Evolutionary conservation across 2,329 filamentous ascomycete genomes (phyloP), one percentile per base, ranked within the genome.

Genomic region (Scopulariopsis brevicaulis): DNA sequence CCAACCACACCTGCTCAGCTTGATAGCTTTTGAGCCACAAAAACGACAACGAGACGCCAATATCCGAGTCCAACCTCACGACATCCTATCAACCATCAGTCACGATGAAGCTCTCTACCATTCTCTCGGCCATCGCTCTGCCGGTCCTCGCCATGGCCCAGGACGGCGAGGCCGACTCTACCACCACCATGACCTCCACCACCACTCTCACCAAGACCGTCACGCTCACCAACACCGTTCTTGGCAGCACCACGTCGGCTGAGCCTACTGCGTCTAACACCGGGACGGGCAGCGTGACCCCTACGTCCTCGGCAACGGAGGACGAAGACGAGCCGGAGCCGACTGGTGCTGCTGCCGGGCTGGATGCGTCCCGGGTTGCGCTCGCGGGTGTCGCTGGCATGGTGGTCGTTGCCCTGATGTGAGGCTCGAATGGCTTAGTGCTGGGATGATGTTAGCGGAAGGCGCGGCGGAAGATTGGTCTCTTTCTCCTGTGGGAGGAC

Each of bases 131-230:
- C 60, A 67, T 73, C 61, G 66, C 78, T 62, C 73, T 84, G 66
- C 80, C 81, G 64, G 72, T 80, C 57, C 67, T 82, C 65, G 81
- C 78, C 60, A 64, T 79, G 56, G 79, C 79, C 50, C 73, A 74
- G 25, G 62, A 65, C 34, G 28, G 28, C 28, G 69, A 67, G 37
- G 64, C 67, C 58, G 65, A 65, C 25, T 22, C 32, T 37, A 73
- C 74, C 51, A 73, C 76, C 20, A 78, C 76, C 24, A 71, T 71
- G 54, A 82, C 79, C 20, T 73, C 73, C 28, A 83, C 80, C 48
- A 72, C 73, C 58, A 77, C 74, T 53, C 64, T 77, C 64, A 80
- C 77, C 65, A 76, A 75, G 66, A 80, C 77, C 54, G 66, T 79
- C 67, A 81, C 76, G 53, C 74, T 83, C 61, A 74, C 74, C 37